phyloP scores from a whole-genome alignment of 1,139 yeast genomes.

The Sugiyamaella pinicola region DNA sequence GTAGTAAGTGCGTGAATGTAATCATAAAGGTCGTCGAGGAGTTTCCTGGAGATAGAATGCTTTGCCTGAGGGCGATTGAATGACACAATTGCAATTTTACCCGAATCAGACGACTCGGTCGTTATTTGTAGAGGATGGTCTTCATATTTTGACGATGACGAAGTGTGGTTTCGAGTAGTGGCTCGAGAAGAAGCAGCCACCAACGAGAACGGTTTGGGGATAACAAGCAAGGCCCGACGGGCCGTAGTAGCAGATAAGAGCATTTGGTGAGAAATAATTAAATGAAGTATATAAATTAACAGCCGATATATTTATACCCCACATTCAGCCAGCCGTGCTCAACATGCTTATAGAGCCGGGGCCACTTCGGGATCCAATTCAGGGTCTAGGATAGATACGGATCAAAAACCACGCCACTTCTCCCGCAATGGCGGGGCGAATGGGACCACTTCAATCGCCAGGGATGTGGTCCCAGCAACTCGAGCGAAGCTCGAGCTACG shows the following conservation, averaged over 20 bases:
- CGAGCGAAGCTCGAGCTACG: no score
- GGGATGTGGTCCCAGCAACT: no score
- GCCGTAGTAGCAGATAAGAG: background rate
- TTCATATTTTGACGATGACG: background rate
- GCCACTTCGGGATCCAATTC: background rate
- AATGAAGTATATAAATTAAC: background rate
- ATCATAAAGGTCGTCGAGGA: constrained; percentile 36
- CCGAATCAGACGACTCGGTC: constrained; percentile 14
- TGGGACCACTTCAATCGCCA: no score
- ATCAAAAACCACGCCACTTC: no score
- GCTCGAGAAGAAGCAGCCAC: background rate
- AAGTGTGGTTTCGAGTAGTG: background rate
- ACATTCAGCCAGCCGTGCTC: background rate
- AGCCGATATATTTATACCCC: background rate
- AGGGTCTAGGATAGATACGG: background rate
- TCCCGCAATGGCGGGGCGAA: no score
- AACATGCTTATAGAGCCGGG: background rate
- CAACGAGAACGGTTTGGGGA: background rate
- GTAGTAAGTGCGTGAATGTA: constrained; percentile 32
- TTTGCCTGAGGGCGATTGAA: constrained; percentile 40
- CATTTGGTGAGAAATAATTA: background rate
- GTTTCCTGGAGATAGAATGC: constrained; percentile 38
- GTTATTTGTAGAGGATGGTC: constrained; percentile 8
- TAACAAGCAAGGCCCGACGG: constrained; percentile 1
- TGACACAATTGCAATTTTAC: constrained; percentile 35